phyloP scores from a whole-genome alignment of 1,284 basidiomycete genomes.

The Rhodotorula sp. region DNA sequence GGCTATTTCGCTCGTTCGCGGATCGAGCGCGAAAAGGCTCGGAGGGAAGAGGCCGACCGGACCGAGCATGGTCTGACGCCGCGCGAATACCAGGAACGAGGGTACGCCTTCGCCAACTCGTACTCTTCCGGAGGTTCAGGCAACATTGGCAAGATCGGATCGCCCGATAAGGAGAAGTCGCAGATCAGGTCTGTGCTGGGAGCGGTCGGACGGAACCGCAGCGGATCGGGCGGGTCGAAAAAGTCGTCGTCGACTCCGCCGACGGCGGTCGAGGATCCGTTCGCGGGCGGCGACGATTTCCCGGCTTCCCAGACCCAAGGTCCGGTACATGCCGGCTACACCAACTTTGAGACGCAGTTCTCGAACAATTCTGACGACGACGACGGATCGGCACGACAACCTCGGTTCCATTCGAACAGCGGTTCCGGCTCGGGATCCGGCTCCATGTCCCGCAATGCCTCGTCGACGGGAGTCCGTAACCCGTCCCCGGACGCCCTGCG shows the following conservation, averaged over 20 bases:
- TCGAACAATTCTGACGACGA: conserved; percentile 4
- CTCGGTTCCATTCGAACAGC: neutral
- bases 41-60: neutral
- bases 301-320: neutral
- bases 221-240: conserved; percentile 4
- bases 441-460: neutral
- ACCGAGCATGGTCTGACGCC: conserved; percentile 10
- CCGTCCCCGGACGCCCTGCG: neutral
- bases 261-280: conserved; percentile 3
- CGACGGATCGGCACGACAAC: neutral
- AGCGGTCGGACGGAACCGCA: conserved; percentile 1
- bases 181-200: conserved; percentile 7
- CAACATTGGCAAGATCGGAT: neutral
- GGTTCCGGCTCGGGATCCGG: neutral
- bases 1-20: conserved; percentile 3
- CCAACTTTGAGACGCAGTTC: conserved; percentile 27
- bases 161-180: neutral
- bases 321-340: neutral
- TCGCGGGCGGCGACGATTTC: neutral
- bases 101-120: conserved; percentile 33
- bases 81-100: conserved; percentile 14
- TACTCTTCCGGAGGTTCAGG: conserved; percentile 23
- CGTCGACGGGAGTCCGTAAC: neutral
- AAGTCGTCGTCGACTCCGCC: neutral
- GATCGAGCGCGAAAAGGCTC: neutral